Evolutionary conservation across 352 stramenopile genomes (phyloP).

Genomic region (Phytopythium chamaehyphon): DNA sequence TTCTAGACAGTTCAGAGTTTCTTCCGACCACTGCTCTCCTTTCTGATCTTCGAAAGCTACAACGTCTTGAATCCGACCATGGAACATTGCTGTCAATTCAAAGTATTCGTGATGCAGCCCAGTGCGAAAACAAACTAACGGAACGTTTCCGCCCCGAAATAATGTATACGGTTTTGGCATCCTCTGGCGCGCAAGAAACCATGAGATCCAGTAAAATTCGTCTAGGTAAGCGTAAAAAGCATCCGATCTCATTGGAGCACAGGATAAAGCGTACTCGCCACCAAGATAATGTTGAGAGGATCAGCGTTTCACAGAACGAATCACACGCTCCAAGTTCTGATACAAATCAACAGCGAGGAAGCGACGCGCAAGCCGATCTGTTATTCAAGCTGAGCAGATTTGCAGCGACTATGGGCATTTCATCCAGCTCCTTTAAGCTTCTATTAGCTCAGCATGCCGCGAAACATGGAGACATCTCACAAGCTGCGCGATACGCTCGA

Average conservation of each 20-base stretch:
- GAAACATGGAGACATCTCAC: slow-evolving; percentile 36
- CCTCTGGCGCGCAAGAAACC: background rate
- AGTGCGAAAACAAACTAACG: slow-evolving; percentile 39
- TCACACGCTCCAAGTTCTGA: too few species aligned
- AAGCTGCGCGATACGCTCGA: slow-evolving; percentile 47
- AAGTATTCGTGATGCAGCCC: slow-evolving; percentile 37
- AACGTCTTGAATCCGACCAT: slow-evolving; percentile 43
- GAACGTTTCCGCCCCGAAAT: slow-evolving; percentile 34
- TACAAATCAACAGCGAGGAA: slow-evolving; percentile 13
- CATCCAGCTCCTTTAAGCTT: slow-evolving; percentile 32
- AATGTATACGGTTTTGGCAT: slow-evolving; percentile 26
- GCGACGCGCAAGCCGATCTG: slow-evolving; percentile 32
- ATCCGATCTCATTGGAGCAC: too few species aligned
- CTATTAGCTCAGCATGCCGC: slow-evolving; percentile 37
- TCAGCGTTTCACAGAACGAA: too few species aligned
- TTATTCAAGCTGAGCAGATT: slow-evolving; percentile 48
- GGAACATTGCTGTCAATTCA: slow-evolving; percentile 51
- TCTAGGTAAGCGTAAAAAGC: too few species aligned
- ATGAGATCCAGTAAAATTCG: background rate
- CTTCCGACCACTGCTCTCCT: slow-evolving; percentile 25
- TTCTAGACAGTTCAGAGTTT: slow-evolving; percentile 23
- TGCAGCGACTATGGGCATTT: slow-evolving; percentile 37
- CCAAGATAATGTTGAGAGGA: too few species aligned
- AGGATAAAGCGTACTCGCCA: too few species aligned
- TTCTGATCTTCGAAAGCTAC: slow-evolving; percentile 38